phyloP scores from a whole-genome alignment of 1,139 yeast genomes.

The Kluyveromyces marxianus region DNA sequence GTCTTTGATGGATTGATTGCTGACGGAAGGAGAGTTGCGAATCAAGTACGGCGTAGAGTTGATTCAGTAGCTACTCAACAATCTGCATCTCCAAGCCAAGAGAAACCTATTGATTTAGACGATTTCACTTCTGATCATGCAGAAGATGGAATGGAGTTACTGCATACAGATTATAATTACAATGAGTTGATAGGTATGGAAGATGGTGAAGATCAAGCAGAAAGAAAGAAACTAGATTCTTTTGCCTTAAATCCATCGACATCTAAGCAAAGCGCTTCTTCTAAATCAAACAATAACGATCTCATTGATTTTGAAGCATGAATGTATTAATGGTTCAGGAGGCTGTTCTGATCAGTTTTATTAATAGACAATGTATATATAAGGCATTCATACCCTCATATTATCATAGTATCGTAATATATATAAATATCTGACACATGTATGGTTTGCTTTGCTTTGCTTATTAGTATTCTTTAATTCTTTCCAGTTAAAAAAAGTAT shows the following conservation, averaged over 20 bases:
- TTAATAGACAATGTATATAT: no score
- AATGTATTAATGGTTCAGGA: background rate
- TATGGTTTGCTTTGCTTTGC: no score
- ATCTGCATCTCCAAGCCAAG: conserved; percentile 5
- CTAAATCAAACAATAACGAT: conserved; percentile 4
- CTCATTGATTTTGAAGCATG: conserved; percentile 23
- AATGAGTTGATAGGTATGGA: conserved; percentile 12
- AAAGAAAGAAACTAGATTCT: conserved; percentile 8
- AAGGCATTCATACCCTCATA: no score
- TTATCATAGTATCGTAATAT: no score
- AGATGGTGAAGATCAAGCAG: conserved; percentile 9
- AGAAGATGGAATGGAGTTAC: conserved; percentile 18
- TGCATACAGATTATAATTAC: conserved; percentile 18
- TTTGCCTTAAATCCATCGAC: conserved; percentile 2
- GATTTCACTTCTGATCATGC: conserved; percentile 20
- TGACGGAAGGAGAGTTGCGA: conserved; percentile 87
- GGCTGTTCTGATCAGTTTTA: no score
- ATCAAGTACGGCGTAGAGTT: conserved; percentile 78
- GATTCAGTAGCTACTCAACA: conserved; percentile 40
- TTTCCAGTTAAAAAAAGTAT: no score
- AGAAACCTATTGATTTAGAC: conserved; percentile 22
- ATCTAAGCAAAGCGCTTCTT: background rate
- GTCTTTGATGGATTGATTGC: conserved; percentile 89
- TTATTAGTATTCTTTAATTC: no score
- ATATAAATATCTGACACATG: no score